A percentile compares a stretch with the other conserved stretches of the same genome.
phyloP scores from a whole-genome alignment of 306 rosid genomes.

The Fragaria nilgerrensis region DNA sequence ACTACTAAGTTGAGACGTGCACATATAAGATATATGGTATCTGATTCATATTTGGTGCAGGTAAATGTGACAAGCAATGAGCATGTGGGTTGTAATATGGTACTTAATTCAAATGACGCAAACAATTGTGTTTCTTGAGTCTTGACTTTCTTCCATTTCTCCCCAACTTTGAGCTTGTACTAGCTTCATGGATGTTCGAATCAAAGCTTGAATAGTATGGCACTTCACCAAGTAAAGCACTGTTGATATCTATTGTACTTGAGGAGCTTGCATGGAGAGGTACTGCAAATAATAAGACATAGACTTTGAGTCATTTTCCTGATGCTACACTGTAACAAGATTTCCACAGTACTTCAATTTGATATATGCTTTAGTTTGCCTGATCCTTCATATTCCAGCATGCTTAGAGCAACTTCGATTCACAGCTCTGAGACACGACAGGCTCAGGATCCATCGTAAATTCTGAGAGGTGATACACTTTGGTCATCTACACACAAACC shows the following conservation, averaged over 20 bases:
- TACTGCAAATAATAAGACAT: conserved; percentile 47
- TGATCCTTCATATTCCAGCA: conserved; percentile 79
- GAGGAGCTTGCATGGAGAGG: conserved; percentile 75
- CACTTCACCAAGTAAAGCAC: background rate
- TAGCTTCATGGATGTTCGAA: background rate
- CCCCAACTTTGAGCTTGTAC: conserved; percentile 3
- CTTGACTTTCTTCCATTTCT: background rate
- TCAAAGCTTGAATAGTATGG: conserved; percentile 15
- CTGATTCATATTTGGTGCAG: background rate
- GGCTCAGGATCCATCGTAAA: conserved; percentile 81
- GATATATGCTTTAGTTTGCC: conserved; percentile 34
- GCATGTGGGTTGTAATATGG: background rate
- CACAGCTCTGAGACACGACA: conserved; percentile 92
- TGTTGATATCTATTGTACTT: conserved; percentile 34
- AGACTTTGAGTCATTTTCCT: conserved; percentile 1
- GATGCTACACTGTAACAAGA: too few species aligned
- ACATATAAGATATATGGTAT: background rate
- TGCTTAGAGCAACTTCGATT: conserved; percentile 76
- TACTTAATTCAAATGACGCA: background rate
- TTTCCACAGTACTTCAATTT: too few species aligned
- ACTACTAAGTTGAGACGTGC: background rate
- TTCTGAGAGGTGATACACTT: conserved; percentile 82
- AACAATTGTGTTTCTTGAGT: background rate
- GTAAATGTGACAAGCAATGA: background rate
- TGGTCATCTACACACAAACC: conserved; percentile 48